Evolutionary conservation across 169 alveolate species (phyloP), one percentile per base, ranked within the genome.

Genomic region (Eimeria mitis): DNA sequence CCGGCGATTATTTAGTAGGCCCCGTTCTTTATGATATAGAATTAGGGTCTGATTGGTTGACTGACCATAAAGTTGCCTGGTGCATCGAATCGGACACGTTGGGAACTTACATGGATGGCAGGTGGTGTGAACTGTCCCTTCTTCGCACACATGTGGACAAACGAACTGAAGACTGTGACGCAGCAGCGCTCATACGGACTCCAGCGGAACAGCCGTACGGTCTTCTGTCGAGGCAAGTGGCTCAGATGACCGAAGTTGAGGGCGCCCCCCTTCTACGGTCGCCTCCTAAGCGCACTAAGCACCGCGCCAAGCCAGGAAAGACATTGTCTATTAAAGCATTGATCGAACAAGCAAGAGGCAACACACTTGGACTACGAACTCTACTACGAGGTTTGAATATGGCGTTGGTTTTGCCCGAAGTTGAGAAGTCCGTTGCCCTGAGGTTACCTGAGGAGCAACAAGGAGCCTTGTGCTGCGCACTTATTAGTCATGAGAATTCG

Each of bases 1-100:
- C 63, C 4, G 88, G 88, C 34, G 65, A 47, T 49, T 78, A 19
- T 47, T 52, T 78, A 49, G 40, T 44, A 47, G 88, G 88, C 47
- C 88, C 88, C 11, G 63, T 78, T 78, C 88, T 68, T 9, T 78
- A 78, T 44, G 88, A 44, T 49, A 16, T 78, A 44, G 19, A 47
- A 11, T 23, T 42, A 25, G 88, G 25, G 21, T 40, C 47, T 44
- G 88, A 78, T 13, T 78, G 68, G 88, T n/a, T 47, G 37, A 78
- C 68, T 21, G 7, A 42, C 2, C 88, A 78, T 78, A 44, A 78
- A 40, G 88, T 47, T 47, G 25, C 88, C 5, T 78, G 88, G 88
- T 44, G 47, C 31, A 28, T 49, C 65, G 68, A 78, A n/a, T 78
- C 88, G 14, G 63, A 78, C 37, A 37, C 6, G 88, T 28, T 78